Percentiles rank a stretch among this genome's conserved stretches.
Evolutionary conservation across 75 land plant genomes (phyloP).

Genomic region (Pinus taeda): DNA sequence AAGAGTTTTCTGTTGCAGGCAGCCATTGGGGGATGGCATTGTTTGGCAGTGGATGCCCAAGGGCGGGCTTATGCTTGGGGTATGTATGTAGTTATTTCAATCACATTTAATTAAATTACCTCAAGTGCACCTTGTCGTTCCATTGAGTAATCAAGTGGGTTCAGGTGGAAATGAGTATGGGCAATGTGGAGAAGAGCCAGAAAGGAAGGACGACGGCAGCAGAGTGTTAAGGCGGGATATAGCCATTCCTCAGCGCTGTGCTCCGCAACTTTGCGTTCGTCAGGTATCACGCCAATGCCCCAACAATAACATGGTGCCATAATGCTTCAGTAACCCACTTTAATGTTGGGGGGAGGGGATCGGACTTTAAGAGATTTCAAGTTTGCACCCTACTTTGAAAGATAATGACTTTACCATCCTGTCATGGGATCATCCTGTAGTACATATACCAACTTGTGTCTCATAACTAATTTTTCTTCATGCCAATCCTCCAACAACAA

Average conservation of each 20-base stretch:
- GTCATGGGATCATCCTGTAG: too few species aligned
- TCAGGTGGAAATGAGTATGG: conserved; percentile 98
- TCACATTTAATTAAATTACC: too few species aligned
- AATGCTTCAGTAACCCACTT: too few species aligned
- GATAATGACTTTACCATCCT: too few species aligned
- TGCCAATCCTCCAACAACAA: too few species aligned
- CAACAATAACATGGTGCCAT: too few species aligned
- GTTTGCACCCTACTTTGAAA: too few species aligned
- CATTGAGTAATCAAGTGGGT: neutral
- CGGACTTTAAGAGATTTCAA: too few species aligned
- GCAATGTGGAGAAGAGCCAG: conserved; percentile 92
- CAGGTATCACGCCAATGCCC: conserved; percentile 49
- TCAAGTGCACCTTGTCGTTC: neutral
- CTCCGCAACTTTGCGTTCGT: conserved; percentile 70
- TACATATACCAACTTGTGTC: too few species aligned
- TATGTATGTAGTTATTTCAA: conserved; percentile 13
- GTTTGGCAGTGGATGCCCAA: conserved; percentile 91
- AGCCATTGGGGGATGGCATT: conserved; percentile 98
- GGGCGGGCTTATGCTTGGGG: conserved; percentile 98
- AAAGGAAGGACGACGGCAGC: conserved; percentile 59
- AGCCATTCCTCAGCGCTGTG: conserved; percentile 84
- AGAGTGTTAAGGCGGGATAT: conserved; percentile 81
- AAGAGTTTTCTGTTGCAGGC: conserved; percentile 47
- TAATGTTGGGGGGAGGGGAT: too few species aligned
- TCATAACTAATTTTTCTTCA: too few species aligned